Evolutionary conservation across 208 protist species (phyloP).

Genomic region (Zelonia costaricensis): DNA sequence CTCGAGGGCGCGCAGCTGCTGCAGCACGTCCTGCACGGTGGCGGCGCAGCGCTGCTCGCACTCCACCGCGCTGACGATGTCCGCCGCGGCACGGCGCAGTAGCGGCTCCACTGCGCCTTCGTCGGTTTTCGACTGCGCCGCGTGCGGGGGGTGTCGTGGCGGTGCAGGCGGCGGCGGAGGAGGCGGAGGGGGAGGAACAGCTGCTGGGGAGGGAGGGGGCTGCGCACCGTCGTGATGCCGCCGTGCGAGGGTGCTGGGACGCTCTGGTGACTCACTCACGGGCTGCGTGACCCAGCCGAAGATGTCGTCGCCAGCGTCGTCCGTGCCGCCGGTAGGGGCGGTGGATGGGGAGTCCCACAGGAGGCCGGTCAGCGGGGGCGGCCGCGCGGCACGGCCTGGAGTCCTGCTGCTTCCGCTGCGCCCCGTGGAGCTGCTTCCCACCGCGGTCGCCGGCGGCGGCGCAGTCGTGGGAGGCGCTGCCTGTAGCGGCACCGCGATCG

Average conservation of each 20-base stretch:
- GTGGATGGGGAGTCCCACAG: neutral
- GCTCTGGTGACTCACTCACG: neutral
- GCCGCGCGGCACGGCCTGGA: neutral
- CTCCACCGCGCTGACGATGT: conserved; percentile 16
- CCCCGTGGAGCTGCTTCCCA: too few species aligned
- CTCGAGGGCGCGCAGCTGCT: conserved; percentile 15
- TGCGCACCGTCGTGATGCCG: neutral
- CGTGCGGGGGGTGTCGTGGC: too few species aligned
- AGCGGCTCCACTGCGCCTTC: neutral
- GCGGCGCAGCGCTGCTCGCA: conserved; percentile 1
- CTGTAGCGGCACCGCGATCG: neutral
- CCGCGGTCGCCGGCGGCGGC: too few species aligned
- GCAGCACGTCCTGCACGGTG: conserved; percentile 3
- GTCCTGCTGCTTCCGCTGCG: too few species aligned
- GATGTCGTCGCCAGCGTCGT: conserved; percentile 11
- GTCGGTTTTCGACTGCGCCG: too few species aligned
- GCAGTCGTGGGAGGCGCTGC: neutral
- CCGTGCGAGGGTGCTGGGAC: neutral
- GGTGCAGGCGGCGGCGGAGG: too few species aligned
- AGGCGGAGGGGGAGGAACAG: neutral
- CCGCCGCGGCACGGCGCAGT: conserved; percentile 6
- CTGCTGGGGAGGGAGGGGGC: neutral
- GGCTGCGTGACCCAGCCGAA: conserved; percentile 23
- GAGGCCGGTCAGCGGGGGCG: neutral
- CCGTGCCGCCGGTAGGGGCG: neutral